phyloP scores from a whole-genome alignment of 345 rosid species.

The Eucalyptus polybractea region DNA sequence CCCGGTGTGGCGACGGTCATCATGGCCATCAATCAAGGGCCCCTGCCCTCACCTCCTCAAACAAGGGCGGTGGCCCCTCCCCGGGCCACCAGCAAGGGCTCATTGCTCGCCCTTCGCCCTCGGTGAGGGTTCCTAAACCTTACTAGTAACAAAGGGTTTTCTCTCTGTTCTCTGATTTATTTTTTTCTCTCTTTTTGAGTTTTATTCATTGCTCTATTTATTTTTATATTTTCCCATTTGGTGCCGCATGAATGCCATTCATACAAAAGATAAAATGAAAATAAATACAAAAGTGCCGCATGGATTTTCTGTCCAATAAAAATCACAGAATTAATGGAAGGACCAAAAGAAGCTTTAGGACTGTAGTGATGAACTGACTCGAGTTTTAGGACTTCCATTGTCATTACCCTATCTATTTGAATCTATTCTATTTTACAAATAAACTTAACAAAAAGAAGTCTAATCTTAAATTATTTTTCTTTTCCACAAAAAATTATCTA shows the following conservation, averaged over 20 bases:
- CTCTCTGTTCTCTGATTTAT: no score
- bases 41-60: no score
- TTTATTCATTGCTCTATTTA: not conserved
- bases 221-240: not conserved
- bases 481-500: not conserved
- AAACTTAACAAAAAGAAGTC: not conserved
- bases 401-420: not conserved
- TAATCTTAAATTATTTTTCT: not conserved
- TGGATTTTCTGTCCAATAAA: not conserved
- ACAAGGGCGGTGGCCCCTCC: no score
- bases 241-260: not conserved
- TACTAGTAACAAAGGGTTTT: no score
- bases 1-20: no score
- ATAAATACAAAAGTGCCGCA: not conserved
- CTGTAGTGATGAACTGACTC: not conserved
- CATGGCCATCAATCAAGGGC: no score
- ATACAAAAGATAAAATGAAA: not conserved
- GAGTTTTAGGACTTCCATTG: not conserved
- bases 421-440: no score
- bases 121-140: no score
- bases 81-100: no score
- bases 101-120: accelerated
- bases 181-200: accelerated
- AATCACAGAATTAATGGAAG: not conserved
- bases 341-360: not conserved